A percentile compares a stretch with the other conserved stretches of the same genome.
These are phyloP conservation scores for Salvia splendens DNA, from an alignment of 257 asterid genomes.

Conservation along the genomic window DNA sequence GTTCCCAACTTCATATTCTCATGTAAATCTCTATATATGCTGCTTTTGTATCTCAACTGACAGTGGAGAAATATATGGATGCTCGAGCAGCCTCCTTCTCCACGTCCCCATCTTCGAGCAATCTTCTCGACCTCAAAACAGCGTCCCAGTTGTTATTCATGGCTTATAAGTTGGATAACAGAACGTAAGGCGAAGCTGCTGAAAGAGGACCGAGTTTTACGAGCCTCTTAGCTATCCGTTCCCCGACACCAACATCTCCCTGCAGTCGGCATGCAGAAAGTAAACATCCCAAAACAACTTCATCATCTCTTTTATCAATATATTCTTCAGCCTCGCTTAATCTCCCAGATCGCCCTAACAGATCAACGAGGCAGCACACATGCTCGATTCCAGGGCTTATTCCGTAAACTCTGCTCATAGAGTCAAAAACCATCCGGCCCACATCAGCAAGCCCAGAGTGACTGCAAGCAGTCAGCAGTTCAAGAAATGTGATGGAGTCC, in stretches of 20 bases:
- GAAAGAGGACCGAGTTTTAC: slow-evolving; percentile 48
- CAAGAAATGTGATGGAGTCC: slow-evolving; percentile 65
- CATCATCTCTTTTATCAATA: slow-evolving; percentile 47
- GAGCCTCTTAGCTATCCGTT: slow-evolving; percentile 53
- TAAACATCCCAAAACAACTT: slow-evolving; percentile 62
- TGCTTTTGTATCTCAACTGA: too few species aligned
- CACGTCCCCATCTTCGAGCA: slow-evolving; percentile 56
- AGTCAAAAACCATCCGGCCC: slow-evolving; percentile 48
- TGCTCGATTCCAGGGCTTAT: slow-evolving; percentile 53
- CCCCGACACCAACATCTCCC: slow-evolving; percentile 52
- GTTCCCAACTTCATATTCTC: too few species aligned
- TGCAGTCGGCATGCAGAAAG: slow-evolving; percentile 72
- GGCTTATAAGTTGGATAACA: slow-evolving; percentile 65
- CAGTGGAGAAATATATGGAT: too few species aligned
- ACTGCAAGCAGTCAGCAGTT: slow-evolving; percentile 68
- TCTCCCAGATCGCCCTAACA: slow-evolving; percentile 70
- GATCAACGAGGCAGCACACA: slow-evolving; percentile 68
- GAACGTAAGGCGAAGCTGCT: slow-evolving; percentile 58
- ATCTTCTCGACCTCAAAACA: slow-evolving; percentile 56
- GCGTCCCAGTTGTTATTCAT: slow-evolving; percentile 63
- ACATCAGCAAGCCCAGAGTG: slow-evolving; percentile 66
- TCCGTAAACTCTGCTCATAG: slow-evolving; percentile 45
- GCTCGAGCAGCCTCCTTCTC: slow-evolving; percentile 57
- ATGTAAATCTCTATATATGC: too few species aligned
- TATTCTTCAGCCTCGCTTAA: slow-evolving; percentile 59